phyloP scores from a whole-genome alignment of 805 yeast genomes.

The Candida boidinii region DNA sequence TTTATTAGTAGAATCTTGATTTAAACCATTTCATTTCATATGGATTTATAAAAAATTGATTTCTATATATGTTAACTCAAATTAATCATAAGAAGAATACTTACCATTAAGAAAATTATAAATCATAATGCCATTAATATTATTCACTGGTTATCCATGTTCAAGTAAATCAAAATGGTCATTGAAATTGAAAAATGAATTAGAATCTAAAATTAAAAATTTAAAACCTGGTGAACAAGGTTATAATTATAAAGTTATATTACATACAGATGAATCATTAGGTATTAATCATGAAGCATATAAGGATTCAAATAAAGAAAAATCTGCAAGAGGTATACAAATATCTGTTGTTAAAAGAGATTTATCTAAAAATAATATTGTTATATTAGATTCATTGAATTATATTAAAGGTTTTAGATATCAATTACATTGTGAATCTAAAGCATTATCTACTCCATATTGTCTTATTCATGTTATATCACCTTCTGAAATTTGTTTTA shows the following conservation, averaged over 20 bases:
- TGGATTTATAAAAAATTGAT: slow-evolving; percentile 1
- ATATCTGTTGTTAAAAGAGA: slow-evolving; percentile 86
- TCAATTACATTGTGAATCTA: slow-evolving; percentile 90
- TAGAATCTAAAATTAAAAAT: slow-evolving; percentile 37
- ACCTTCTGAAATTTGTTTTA: slow-evolving; percentile 49
- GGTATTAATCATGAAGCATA: slow-evolving; percentile 67
- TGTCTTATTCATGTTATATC: slow-evolving; percentile 76
- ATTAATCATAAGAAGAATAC: neutral
- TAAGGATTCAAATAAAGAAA: slow-evolving; percentile 65
- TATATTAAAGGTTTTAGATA: slow-evolving; percentile 95
- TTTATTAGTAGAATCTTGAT: too few relatives aligned
- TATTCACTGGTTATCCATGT: slow-evolving; percentile 79
- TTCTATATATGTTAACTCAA: slow-evolving; percentile 39
- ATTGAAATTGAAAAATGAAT: slow-evolving; percentile 34
- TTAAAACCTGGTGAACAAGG: slow-evolving; percentile 39
- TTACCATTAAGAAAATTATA: too few relatives aligned
- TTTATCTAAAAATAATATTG: slow-evolving; percentile 58
- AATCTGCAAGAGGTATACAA: slow-evolving; percentile 74
- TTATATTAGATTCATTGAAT: slow-evolving; percentile 75
- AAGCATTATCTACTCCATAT: slow-evolving; percentile 70
- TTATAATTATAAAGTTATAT: slow-evolving; percentile 47
- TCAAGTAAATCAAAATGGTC: slow-evolving; percentile 82
- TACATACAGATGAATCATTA: slow-evolving; percentile 71
- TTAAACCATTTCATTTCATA: too few relatives aligned
- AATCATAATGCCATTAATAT: slow-evolving; percentile 68